Base-by-base conservation (phyloP, 495 filamentous ascomycete species). In the Talaromyces stipitatus region DNA sequence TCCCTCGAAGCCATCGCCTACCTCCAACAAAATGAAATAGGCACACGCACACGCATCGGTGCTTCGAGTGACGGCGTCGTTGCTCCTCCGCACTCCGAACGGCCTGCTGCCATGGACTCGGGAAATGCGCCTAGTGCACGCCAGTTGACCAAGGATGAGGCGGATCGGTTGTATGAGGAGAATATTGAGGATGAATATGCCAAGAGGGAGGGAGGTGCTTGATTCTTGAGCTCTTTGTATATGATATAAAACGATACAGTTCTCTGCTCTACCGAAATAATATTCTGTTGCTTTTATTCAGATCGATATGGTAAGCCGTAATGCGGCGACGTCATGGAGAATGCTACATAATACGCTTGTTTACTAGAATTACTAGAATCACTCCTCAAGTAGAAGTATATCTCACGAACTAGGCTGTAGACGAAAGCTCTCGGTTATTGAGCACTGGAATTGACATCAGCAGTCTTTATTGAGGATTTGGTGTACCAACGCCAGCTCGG, bases 161-260 rank as follows among this genome's bases (percentile, higher is more conserved):
- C 81, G 2, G 84, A 86, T 58, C 73, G 73, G 23, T 56, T 79
- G 14, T 90, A 88, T 52, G 82, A 86, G 64, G 85, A 88, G 71
- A 71, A 78, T n/a, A 89, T 88, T 59, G 84, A 87, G 73, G 86
- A 89, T 38, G 85, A 90, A 68, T 89, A 90, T 66, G 85, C 86
- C n/a, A 88, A 88, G 76, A 69, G 85, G 48, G 86, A 88, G 61
- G 85, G 86, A 1, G 85, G 86, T 36, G 83, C 85, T 27, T 88
- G 58, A 29, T 41, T 18, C 85, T 27, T 88, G 58, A 29, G 16
- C 11, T 20, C 1, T 3, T 41, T 4, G n/a, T 0, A 1, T 1
- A 26, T 23, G 12, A 47, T 47, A 47, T 7, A 11, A 46, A 9
- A 16, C 5, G 18, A 41, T 41, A 7, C 16, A 41, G n/a, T 20